phyloP scores from a whole-genome alignment of 306 rosid species.

The Pyrus betulifolia region DNA sequence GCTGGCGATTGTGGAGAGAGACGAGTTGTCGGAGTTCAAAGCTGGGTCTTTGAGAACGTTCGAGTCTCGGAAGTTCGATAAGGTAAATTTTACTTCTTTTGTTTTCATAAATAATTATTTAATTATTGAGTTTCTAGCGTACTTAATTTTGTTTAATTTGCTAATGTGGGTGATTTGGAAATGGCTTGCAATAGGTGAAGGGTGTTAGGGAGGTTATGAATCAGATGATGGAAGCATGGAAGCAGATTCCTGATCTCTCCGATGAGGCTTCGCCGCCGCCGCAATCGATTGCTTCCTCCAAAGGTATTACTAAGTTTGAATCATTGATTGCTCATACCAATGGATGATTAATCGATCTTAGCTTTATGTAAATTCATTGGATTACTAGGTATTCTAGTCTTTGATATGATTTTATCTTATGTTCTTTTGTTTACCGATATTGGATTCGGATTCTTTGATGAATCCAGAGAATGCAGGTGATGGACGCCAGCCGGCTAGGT shows the following conservation, averaged over 20 bases:
- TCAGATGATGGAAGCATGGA: constrained; percentile 88
- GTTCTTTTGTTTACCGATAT: background rate
- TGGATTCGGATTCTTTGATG: constrained; percentile 7
- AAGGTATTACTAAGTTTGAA: constrained; percentile 36
- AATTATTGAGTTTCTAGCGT: background rate
- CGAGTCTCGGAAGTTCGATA: constrained; percentile 75
- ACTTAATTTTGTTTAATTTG: background rate
- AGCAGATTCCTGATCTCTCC: constrained; percentile 79
- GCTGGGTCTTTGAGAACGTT: constrained; percentile 49
- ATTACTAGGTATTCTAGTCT: background rate
- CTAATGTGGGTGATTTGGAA: background rate
- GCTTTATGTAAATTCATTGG: background rate
- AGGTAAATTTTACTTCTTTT: constrained; percentile 30
- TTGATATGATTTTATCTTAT: background rate
- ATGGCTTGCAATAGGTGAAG: constrained; percentile 48
- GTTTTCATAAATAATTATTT: no score
- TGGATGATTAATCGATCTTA: background rate
- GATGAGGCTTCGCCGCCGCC: constrained; percentile 67
- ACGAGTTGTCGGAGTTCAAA: constrained; percentile 63
- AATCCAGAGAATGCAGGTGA: constrained; percentile 56
- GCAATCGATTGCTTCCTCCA: constrained; percentile 55
- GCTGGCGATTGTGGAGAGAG: constrained; percentile 59
- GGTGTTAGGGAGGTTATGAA: constrained; percentile 80
- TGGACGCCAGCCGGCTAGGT: constrained; percentile 41
- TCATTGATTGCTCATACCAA: background rate